These are phyloP conservation scores for Citrus glauca DNA, from an alignment of 345 rosid species.

Conservation along the genomic window DNA sequence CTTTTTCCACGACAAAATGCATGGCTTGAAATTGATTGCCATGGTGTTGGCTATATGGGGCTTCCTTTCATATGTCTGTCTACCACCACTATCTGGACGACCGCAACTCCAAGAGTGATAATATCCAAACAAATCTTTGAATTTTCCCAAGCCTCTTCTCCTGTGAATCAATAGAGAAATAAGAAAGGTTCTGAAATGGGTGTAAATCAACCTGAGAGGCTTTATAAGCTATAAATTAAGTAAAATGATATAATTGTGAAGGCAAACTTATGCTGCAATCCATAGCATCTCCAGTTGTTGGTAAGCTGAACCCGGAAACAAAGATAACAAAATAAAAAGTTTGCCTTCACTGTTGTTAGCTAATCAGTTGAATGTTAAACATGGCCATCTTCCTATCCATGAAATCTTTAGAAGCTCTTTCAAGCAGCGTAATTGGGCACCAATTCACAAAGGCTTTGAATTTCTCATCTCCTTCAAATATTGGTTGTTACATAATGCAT, in stretches of 20 bases:
- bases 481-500: neutral
- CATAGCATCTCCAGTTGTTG: neutral
- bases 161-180: neutral
- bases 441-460: neutral
- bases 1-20: slow-evolving; percentile 60
- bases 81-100: slow-evolving; percentile 39
- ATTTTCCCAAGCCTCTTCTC: neutral
- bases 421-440: neutral
- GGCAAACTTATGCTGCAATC: neutral
- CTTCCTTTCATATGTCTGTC: slow-evolving; percentile 33
- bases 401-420: neutral
- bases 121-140: neutral
- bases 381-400: neutral
- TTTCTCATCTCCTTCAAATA: neutral
- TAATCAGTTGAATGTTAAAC: neutral
- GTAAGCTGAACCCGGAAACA: neutral
- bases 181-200: neutral
- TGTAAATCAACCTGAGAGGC: neutral
- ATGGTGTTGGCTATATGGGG: slow-evolving; percentile 72
- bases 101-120: neutral
- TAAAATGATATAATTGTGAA: neutral
- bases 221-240: neutral
- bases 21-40: slow-evolving; percentile 61
- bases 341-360: neutral
- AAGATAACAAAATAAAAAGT: neutral